Percentiles rank a stretch among this genome's conserved stretches.
phyloP scores from a whole-genome alignment of 305 asterid species.

The Stenogyne calaminthoides region DNA sequence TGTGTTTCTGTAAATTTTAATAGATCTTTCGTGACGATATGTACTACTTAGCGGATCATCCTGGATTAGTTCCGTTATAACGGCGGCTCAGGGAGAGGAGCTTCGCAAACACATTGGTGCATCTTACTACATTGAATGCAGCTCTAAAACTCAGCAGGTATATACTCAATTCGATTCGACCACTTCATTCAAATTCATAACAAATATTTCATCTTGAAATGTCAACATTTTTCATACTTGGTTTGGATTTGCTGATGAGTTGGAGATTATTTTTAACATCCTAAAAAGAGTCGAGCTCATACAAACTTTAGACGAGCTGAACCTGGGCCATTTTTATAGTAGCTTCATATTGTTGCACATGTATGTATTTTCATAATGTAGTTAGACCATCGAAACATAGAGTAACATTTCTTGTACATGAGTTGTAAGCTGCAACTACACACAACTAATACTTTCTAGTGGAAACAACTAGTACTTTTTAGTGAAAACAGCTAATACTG shows the following conservation, averaged over 20 bases:
- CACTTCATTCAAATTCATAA: background rate
- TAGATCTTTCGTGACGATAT: conserved; percentile 89
- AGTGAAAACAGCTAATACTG: too few species aligned
- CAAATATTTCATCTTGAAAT: background rate
- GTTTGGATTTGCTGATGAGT: background rate
- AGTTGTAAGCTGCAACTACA: too few species aligned
- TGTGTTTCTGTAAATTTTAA: conserved; percentile 1
- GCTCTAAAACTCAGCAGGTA: conserved; percentile 31
- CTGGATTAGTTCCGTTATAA: conserved; percentile 75
- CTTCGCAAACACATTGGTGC: conserved; percentile 93
- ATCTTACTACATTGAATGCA: conserved; percentile 78
- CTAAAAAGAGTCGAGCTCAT: background rate
- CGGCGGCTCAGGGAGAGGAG: conserved; percentile 89
- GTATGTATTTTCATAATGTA: background rate
- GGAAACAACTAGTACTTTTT: background rate
- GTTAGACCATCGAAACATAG: background rate
- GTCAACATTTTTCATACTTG: background rate
- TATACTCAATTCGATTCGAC: background rate
- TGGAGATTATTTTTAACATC: background rate
- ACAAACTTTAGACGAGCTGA: background rate
- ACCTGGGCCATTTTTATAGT: background rate
- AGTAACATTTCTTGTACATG: background rate
- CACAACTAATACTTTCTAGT: too few species aligned
- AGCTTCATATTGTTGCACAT: background rate
- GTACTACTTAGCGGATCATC: conserved; percentile 79